phyloP scores from a whole-genome alignment of 257 asterid species.

The Fraxinus anomala region DNA sequence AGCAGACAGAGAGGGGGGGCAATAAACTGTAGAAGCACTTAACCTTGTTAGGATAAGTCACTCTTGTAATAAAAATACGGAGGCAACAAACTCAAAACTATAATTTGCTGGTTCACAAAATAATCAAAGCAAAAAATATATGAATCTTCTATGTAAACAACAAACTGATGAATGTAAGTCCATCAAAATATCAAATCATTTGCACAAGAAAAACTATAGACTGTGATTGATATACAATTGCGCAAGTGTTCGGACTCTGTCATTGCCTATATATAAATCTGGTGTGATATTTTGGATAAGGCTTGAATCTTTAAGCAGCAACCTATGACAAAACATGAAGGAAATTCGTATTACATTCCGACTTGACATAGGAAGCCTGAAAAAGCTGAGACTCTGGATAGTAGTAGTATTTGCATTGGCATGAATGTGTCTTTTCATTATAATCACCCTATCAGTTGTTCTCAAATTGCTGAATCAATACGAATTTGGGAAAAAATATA shows the following conservation, averaged over 20 bases:
- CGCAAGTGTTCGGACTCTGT: background rate
- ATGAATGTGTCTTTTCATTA: background rate
- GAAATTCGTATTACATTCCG: background rate
- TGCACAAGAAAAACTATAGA: conserved; percentile 21
- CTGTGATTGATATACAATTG: background rate
- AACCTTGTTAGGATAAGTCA: background rate
- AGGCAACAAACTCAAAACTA: conserved; percentile 25
- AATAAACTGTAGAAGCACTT: background rate
- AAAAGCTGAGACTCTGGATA: background rate
- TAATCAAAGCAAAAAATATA: conserved; percentile 28
- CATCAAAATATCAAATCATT: conserved; percentile 30
- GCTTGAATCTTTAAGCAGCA: conserved; percentile 41
- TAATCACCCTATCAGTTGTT: background rate
- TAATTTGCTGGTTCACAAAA: conserved; percentile 19
- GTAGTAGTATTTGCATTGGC: background rate
- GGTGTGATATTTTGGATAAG: conserved; percentile 23
- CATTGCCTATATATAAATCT: conserved; percentile 30
- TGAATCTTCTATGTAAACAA: conserved; percentile 25
- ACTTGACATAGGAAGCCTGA: background rate
- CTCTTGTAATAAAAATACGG: conserved; percentile 22
- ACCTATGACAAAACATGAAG: conserved; percentile 33
- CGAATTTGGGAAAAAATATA: background rate
- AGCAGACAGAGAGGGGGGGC: too few relatives aligned
- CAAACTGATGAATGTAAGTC: conserved; percentile 25
- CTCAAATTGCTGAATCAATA: background rate